Conservation (phyloP, 116 monocot species). For the Trichopus zeylanicus region DNA sequence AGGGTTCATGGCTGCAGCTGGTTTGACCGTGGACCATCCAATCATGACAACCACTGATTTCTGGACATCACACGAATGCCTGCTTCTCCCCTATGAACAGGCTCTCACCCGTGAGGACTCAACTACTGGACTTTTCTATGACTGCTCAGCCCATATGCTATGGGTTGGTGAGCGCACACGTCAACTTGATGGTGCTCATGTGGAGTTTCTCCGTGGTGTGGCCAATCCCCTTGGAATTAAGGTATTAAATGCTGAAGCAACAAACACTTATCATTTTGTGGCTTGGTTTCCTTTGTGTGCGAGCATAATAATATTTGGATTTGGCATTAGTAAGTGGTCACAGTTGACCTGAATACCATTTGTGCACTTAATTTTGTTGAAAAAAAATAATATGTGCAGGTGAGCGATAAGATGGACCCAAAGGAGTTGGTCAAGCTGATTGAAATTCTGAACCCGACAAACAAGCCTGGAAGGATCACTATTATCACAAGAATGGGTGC, state of each 20-base stretch:
- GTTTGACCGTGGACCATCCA: slow-evolving; percentile 76
- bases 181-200: slow-evolving; percentile 83
- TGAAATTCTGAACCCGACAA: slow-evolving; percentile 71
- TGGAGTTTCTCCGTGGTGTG: slow-evolving; percentile 82
- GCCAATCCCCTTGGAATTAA: slow-evolving; percentile 88
- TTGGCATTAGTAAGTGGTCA: no score
- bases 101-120: slow-evolving; percentile 79
- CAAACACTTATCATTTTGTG: no score
- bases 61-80: slow-evolving; percentile 94
- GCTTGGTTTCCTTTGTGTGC: neutral
- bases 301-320: no score
- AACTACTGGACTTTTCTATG: slow-evolving; percentile 65
- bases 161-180: slow-evolving; percentile 89
- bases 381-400: slow-evolving; percentile 28
- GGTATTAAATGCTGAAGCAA: slow-evolving; percentile 17
- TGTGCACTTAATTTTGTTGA: no score
- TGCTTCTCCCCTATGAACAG: slow-evolving; percentile 83
- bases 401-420: slow-evolving; percentile 87
- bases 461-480: slow-evolving; percentile 82
- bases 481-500: slow-evolving; percentile 80
- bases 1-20: slow-evolving; percentile 85
- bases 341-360: no score
- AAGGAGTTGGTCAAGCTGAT: slow-evolving; percentile 73
- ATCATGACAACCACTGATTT: slow-evolving; percentile 90
- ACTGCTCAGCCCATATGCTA: slow-evolving; percentile 84